A percentile compares a stretch with the other conserved stretches of the same genome.
Conservation (phyloP, 208 protist genomes). For the Plasmodiophora brassicae region DNA sequence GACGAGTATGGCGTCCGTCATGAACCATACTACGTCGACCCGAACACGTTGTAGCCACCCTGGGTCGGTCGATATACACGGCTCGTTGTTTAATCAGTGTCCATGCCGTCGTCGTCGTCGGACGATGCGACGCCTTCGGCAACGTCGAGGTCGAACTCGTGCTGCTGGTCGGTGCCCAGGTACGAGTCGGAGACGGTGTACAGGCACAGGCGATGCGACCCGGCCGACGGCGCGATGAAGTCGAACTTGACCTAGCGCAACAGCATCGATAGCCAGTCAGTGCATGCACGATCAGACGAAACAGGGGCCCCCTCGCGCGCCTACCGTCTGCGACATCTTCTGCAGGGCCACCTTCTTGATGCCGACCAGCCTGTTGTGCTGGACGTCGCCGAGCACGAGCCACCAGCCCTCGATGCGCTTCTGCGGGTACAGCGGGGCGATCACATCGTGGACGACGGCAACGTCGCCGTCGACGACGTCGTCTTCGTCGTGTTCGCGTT, state of each 20-base stretch:
- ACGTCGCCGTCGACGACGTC: conserved; percentile 19
- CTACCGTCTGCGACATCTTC: conserved; percentile 38
- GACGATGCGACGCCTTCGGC: conserved; percentile 28
- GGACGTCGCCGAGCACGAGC: conserved; percentile 74
- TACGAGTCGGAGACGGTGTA: conserved; percentile 85
- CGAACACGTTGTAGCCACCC: no score
- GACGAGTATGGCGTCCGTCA: no score
- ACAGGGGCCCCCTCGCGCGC: not conserved
- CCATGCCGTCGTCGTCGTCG: conserved; percentile 35
- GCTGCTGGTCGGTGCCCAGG: conserved; percentile 75
- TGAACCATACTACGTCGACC: no score
- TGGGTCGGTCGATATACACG: no score
- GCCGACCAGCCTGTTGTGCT: conserved; percentile 59
- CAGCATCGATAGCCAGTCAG: no score
- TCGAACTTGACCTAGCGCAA: conserved; percentile 69
- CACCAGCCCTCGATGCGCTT: conserved; percentile 76
- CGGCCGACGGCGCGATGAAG: conserved; percentile 67
- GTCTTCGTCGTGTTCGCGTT: conserved; percentile 54
- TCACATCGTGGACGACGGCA: conserved; percentile 47
- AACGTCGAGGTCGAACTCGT: conserved; percentile 57
- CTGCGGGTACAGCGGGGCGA: conserved; percentile 53
- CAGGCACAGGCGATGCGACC: conserved; percentile 61
- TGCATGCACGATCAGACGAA: not conserved
- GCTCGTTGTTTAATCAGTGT: not conserved
- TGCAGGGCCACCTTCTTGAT: conserved; percentile 72